Evolutionary conservation across 495 filamentous ascomycete genomes (phyloP), one percentile per base, ranked within the genome.

Genomic region (Paragyromitra xinjiangensis): DNA sequence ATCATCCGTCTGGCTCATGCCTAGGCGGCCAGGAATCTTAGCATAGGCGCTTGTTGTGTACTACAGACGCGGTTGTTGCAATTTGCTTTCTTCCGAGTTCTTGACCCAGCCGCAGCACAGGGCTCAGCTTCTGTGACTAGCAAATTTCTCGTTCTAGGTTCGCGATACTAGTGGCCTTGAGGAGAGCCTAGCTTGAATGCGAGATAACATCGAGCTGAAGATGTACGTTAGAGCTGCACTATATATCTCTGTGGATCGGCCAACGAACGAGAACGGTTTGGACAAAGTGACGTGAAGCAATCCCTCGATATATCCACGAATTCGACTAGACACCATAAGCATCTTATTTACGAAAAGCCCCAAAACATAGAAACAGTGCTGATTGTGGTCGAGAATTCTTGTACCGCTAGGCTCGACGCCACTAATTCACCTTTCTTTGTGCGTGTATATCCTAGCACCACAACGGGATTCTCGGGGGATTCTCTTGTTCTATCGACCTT

Each of bases 401-500:
- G 61, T 40, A 37, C 48, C 48, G 59, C 48, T 5, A 29, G 62
- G 48, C 24, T 42, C 37, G 70, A 61, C 71, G 71, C 71, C 71
- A 74, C 71, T n/a, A 66, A 59, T 58, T 34, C 50, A 55, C 50
- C 37, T 11, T 24, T 58, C 64, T 74, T 59, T 74, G 64, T 66
- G 68, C 19, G 53, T 50, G 56, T 61, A 42, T 45, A 73, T 56
- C 50, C 61, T 40, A 29, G 62, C 40, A 59, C 63, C 24, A 61
- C 50, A 73, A 73, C 62, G 71, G 12, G 5, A 2, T 61, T 70
- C 37, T 42, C 50, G 34, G 53, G 34, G 39, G 45, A 24, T 45
- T 71, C 50, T 73, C 71, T 69, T 71, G 67, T 76, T 71, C 73
- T 63, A 68, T 69, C 55, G 29, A 64, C 67, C 37, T 29, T 64